Base-by-base conservation (phyloP, 1,284 basidiomycete species). In the Bjerkandera adusta region DNA sequence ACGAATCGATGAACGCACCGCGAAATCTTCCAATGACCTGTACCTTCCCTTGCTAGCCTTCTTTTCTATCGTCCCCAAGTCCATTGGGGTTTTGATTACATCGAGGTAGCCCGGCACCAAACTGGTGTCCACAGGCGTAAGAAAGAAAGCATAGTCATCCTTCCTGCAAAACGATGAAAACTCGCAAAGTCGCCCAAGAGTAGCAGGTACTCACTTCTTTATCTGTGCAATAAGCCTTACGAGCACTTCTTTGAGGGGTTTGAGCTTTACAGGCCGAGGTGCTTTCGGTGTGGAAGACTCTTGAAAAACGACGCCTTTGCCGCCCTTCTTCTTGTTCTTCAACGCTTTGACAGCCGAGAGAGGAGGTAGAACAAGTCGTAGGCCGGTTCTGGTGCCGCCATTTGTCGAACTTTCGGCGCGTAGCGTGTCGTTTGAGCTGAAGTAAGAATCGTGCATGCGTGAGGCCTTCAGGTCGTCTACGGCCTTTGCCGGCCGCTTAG, bases 131-230 rank as follows among this genome's bases (percentile, higher is more conserved):
- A 92, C 89, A 0, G 89, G 88, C 35, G 68, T 63, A 44, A 89
- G 67, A 61, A 92, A 92, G 66, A 92, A 91, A 4, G 83, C 85
- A 73, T 92, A 92, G 62, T 87, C 84, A 60, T 92, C 89, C 62
- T 88, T 90, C 68, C 89, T 89, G 52, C 36, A 40, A 20, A 21
- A 11, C 40, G 24, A 18, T 40, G 56, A 46, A 22, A 47, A 32
- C 10, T 8, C 11, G 18, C 13, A 11, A 29, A 36, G 15, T 13
- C 21, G 30, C 20, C 30, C 29, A 15, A 26, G 21, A n/a, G n/a
- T n/a, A n/a, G 16, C 7, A 29, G 7, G 29, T 3, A 62, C 76
- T 50, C 51, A 88, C 87, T 83, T 88, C 68, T 87, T 87, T 36
- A 89, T 78, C 63, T 84, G 82, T 1, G 62, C 57, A 35, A 89